Base-by-base conservation (phyloP, 257 asterid genomes). In the Ilex aquifolium region DNA sequence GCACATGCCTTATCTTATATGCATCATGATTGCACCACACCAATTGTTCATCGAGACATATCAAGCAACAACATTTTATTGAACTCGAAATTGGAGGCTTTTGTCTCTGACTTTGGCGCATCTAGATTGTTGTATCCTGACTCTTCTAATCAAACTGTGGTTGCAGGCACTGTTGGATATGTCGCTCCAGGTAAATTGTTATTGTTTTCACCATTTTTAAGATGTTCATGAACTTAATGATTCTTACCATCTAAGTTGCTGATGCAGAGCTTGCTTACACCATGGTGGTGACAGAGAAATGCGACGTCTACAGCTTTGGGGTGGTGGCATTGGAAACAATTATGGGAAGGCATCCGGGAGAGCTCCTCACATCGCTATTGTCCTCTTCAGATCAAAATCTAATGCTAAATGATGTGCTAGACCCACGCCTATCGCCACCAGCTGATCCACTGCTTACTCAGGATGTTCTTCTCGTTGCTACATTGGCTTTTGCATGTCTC, bases 251-350 rank as follows among this genome's bases (percentile, higher is more conserved):
- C 54, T 53, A 6, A 6, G 15, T 53, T 53, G 11, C 11, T 7
- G 14, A 5, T 2, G 57, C 31, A 53, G 57, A 53, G 4, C 57
- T 53, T n/a, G 57, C 57, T 5, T 53, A 53, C 31, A 53, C 57
- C 10, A 53, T 53, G 57, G 57, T 53, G 5, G 30, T 53, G 27
- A 53, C 57, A 14, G 57, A 53, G 11, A 53, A 53, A 53, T 53
- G 57, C 30, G 57, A 53, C 6, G 57, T 53, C 30, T 53, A 53
- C 15, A 53, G 57, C 57, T 53, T 53, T 53, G 57, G 57, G 0
- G 57, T 53, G 57, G 57, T 53, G 57, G 57, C 57, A 53, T 14
- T 53, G 30, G 57, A 53, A 10, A 53, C 57, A 53, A 53, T 53
- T 7, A 53, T 53, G 57, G 57, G 57, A 53, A 53, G 15, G 30